Conservation (phyloP, 495 filamentous ascomycete genomes). For the Penicillium dipodomyicola region DNA sequence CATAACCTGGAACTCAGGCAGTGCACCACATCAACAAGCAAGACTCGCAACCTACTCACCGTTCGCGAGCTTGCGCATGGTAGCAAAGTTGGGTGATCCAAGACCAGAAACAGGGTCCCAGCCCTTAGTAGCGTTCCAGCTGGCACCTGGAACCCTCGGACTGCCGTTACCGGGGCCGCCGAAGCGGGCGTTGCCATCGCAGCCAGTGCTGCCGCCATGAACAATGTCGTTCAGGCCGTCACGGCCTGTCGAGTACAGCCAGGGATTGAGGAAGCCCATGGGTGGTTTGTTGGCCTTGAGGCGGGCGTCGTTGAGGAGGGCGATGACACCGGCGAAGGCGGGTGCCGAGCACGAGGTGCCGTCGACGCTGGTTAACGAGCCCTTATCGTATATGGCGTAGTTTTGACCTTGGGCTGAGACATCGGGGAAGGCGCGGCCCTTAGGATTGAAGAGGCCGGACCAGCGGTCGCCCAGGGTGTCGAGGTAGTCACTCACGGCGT, state of each 20-base stretch:
- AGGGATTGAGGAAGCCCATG: slow-evolving; percentile 74
- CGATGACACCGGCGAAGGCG: slow-evolving; percentile 59
- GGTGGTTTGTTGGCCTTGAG: slow-evolving; percentile 51
- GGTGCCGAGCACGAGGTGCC: slow-evolving; percentile 70
- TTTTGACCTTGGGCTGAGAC: slow-evolving; percentile 60
- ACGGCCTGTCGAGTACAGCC: slow-evolving; percentile 58
- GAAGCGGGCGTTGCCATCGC: slow-evolving; percentile 49
- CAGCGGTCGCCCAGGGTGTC: slow-evolving; percentile 44
- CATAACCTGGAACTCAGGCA: background rate
- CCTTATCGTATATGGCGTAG: slow-evolving; percentile 56
- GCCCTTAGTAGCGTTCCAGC: slow-evolving; percentile 53
- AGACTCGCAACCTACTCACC: slow-evolving; percentile 3
- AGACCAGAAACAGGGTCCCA: slow-evolving; percentile 64
- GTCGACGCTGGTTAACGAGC: slow-evolving; percentile 47
- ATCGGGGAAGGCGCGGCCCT: slow-evolving; percentile 71
- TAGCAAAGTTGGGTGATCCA: slow-evolving; percentile 52
- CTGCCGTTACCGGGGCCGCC: slow-evolving; percentile 35
- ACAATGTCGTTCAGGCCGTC: slow-evolving; percentile 63
- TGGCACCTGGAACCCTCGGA: slow-evolving; percentile 39
- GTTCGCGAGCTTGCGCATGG: slow-evolving; percentile 34
- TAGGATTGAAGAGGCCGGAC: slow-evolving; percentile 55
- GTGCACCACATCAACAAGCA: background rate
- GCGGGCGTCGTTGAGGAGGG: slow-evolving; percentile 66
- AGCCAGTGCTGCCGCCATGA: slow-evolving; percentile 58
- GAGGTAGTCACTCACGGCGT: slow-evolving; percentile 58